Evolutionary conservation across 805 yeast species (phyloP).

Genomic region (Nakazawaea ishiwadae): DNA sequence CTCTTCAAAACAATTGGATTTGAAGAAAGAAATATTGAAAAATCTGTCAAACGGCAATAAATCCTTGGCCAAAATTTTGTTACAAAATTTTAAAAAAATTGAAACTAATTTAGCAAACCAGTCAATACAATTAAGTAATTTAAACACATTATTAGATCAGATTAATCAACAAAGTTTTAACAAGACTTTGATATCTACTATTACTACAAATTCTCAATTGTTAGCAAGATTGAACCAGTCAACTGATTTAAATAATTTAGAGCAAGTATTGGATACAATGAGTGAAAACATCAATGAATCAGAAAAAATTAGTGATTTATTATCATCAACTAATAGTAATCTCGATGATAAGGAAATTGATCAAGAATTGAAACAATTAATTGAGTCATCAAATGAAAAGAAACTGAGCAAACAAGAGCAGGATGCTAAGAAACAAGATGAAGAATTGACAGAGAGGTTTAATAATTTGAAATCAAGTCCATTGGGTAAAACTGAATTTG

Average conservation of each 20-base stretch:
- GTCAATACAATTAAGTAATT: conserved; percentile 6
- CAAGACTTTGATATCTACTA: not conserved
- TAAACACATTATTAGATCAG: conserved; percentile 5
- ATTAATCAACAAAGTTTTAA: conserved; percentile 12
- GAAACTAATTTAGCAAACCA: conserved; percentile 1
- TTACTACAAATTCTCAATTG: conserved; percentile 6
- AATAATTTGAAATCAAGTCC: conserved; percentile 1
- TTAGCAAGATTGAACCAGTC: conserved; percentile 6
- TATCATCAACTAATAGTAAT: not conserved
- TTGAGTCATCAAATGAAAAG: not conserved
- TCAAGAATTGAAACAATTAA: conserved; percentile 1
- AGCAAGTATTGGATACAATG: conserved; percentile 8
- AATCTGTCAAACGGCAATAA: not conserved
- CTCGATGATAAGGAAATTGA: conserved; percentile 8
- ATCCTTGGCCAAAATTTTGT: conserved; percentile 1
- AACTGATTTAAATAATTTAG: conserved; percentile 5
- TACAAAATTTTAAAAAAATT: conserved; percentile 7
- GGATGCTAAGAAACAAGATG: not conserved
- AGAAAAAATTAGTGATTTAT: conserved; percentile 3
- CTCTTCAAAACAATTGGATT: not conserved
- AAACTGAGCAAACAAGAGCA: not conserved
- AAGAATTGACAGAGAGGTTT: conserved; percentile 3
- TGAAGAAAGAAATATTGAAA: not conserved
- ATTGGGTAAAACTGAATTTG: conserved; percentile 9
- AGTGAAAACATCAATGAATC: conserved; percentile 8